phyloP scores from a whole-genome alignment of 176 grass and related monocot species.

The Oryza longistaminata region DNA sequence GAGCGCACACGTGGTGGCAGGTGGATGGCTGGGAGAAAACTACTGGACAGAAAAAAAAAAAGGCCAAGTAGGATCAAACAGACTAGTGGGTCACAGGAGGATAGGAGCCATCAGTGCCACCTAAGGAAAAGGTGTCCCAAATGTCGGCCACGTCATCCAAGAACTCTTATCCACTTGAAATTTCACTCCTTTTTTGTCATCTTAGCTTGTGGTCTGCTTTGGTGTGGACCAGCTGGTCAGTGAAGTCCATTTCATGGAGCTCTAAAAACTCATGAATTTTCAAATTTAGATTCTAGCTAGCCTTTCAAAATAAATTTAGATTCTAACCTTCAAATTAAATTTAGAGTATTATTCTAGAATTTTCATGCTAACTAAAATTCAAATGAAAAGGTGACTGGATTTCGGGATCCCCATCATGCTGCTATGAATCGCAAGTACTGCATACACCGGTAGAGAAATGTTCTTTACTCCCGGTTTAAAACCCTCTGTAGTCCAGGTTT shows the following conservation, averaged over 20 bases:
- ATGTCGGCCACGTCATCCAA: conserved; percentile 10
- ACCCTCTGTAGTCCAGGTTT: too few species aligned
- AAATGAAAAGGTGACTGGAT: background rate
- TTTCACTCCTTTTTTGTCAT: background rate
- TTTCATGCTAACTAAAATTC: background rate
- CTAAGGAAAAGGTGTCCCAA: background rate
- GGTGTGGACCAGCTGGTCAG: background rate
- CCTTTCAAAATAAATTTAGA: too few species aligned
- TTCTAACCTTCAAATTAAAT: background rate
- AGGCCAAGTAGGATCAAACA: background rate
- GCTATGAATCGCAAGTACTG: background rate
- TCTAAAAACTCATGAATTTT: background rate
- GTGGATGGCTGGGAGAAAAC: background rate
- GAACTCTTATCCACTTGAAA: conserved; percentile 17
- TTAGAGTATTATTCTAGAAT: background rate
- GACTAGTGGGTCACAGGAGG: background rate
- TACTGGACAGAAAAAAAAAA: background rate
- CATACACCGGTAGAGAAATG: too few species aligned
- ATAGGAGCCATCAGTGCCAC: background rate
- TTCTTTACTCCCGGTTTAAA: too few species aligned
- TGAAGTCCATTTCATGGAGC: too few species aligned
- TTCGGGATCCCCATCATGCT: background rate
- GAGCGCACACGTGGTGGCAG: background rate
- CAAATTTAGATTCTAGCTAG: background rate
- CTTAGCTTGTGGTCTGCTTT: background rate